A percentile compares a stretch with the other conserved stretches of the same genome.
Conservation (phyloP, 176 grass and related monocot genomes). For the Oryza longistaminata region DNA sequence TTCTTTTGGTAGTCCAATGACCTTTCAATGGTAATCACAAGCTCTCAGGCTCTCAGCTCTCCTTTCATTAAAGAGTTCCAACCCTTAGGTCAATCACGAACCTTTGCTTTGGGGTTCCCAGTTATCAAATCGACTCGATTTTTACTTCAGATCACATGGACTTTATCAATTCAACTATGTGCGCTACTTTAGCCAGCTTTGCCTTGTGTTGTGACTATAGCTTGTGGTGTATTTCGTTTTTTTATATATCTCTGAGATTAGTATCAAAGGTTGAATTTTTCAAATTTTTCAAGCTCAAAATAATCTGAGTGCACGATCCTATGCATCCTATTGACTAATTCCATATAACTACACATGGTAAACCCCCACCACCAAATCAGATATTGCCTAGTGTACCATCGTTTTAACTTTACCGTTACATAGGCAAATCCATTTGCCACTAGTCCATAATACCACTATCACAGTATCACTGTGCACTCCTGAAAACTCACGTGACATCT, state of each 20-base stretch:
- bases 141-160: conserved; percentile 15
- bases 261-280: background rate
- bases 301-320: background rate
- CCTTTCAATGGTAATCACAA: conserved; percentile 13
- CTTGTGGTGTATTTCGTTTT: background rate
- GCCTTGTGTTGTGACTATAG: background rate
- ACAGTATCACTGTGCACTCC: background rate
- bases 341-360: background rate
- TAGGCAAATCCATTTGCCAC: background rate
- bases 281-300: background rate
- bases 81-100: background rate
- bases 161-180: background rate
- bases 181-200: background rate
- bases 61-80: conserved; percentile 29
- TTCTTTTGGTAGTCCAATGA: conserved; percentile 1
- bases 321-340: background rate
- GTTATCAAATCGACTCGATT: background rate
- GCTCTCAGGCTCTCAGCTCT: background rate
- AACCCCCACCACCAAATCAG: background rate
- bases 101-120: background rate
- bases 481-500: background rate
- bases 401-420: background rate
- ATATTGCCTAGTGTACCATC: background rate
- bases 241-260: background rate
- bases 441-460: background rate